These are phyloP conservation scores for Podospora appendiculata DNA, from an alignment of 495 filamentous ascomycete genomes.

Conservation along the genomic window DNA sequence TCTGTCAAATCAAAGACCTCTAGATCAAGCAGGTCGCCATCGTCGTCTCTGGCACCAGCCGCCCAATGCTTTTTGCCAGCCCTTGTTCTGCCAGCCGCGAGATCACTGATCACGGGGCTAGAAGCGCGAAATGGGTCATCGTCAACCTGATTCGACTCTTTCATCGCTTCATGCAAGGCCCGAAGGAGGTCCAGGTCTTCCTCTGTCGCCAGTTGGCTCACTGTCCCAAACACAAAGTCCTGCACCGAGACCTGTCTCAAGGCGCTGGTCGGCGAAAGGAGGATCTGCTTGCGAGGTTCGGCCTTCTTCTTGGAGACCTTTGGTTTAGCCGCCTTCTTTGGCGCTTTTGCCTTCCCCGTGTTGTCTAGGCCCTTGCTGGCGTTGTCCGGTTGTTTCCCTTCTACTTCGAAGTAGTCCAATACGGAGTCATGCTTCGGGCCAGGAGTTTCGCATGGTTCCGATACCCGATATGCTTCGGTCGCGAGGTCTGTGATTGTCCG, in stretches of 20 bases:
- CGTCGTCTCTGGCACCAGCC: conserved; percentile 55
- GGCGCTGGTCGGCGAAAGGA: conserved; percentile 70
- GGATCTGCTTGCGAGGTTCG: conserved; percentile 35
- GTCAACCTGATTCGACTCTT: conserved; percentile 45
- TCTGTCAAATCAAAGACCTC: conserved; percentile 51
- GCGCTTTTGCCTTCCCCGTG: conserved; percentile 20
- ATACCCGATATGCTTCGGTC: conserved; percentile 60
- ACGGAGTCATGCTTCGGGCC: conserved; percentile 15
- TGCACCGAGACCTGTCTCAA: conserved; percentile 60
- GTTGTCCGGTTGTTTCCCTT: not conserved
- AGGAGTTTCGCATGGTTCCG: conserved; percentile 3
- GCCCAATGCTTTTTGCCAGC: conserved; percentile 48
- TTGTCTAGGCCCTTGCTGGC: conserved; percentile 11
- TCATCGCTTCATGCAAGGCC: conserved; percentile 64
- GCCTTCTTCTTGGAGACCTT: conserved; percentile 34
- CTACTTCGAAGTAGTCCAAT: conserved; percentile 21
- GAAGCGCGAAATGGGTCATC: conserved; percentile 28
- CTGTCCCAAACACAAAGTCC: conserved; percentile 86
- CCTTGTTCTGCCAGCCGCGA: conserved; percentile 9
- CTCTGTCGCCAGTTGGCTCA: conserved; percentile 75
- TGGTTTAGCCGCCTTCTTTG: conserved; percentile 22
- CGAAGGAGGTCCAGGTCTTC: conserved; percentile 62
- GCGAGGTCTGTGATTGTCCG: conserved; percentile 82
- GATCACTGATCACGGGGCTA: conserved; percentile 21
- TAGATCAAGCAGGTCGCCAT: conserved; percentile 52